Base-by-base conservation (phyloP, 116 monocot genomes). In the Trichopus zeylanicus region DNA sequence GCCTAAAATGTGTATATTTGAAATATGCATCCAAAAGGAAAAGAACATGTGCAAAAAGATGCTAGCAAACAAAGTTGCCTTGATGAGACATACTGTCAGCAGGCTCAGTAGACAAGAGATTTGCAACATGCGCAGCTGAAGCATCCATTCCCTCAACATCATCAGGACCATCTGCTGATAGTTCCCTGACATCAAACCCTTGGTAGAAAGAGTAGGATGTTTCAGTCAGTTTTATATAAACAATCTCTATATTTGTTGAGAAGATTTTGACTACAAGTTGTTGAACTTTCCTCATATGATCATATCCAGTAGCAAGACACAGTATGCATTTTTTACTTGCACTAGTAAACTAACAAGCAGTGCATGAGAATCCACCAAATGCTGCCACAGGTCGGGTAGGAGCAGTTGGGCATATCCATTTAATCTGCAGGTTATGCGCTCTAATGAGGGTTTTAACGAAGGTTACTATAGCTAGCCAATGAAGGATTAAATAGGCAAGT, bases 381-480 rank as follows among this genome's bases (percentile, higher is more conserved):
- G 76, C 33, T 64, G 72, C 24, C 31, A 85, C 76, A 33, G 85
- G 85, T 29, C 80, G 64, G 33, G 75, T 77, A 56, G 85, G 85
- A 5, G 85, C 80, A 52, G 85, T 85, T n/a, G 85, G 85, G 56
- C 80, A 85, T 56, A 85, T 85, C 80, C 80, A 85, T 57, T 85
- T 85, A 34, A 85, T 77, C 80, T 86, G 69, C 61, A 70, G 5
- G 19, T 16, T 32, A 55, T 32, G 55, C 9, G 12, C 5, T 23
- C 15, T 4, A 28, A 6, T 35, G 9, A 25, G 28, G 56, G 35
- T 35, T 52, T 31, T 29, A 28, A n/a, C 57, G 18, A 31, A 33
- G 6, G 16, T 48, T 53, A 24, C 20, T 13, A 21, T 57, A 20
- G 11, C 30, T 59, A 51, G 32, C 6, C 12, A 47, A 53, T 31